Conservation (phyloP, 2,329 filamentous ascomycete genomes). For the Fusarium camptoceras region DNA sequence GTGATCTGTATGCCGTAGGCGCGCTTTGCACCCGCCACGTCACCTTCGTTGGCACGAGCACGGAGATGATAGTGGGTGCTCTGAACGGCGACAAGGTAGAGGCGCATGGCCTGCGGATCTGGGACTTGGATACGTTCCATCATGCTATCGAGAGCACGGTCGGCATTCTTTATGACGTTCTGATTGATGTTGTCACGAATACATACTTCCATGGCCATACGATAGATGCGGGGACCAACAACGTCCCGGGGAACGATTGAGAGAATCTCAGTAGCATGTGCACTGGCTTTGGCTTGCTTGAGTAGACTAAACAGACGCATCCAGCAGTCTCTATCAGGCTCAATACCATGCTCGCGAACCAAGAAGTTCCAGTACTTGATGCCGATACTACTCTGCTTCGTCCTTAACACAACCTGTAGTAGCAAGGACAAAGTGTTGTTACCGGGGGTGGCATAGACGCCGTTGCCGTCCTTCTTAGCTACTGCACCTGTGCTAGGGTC, state of each 20-base stretch:
- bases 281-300: conserved; percentile 73
- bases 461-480: conserved; percentile 26
- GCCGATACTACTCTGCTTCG: conserved; percentile 71
- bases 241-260: conserved; percentile 61
- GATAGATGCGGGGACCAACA: conserved; percentile 68
- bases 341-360: conserved; percentile 69
- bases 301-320: conserved; percentile 75
- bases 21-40: conserved; percentile 52
- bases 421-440: conserved; percentile 75
- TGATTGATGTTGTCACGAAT: conserved; percentile 80
- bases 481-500: conserved; percentile 7
- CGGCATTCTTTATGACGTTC: conserved; percentile 74
- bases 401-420: conserved; percentile 70
- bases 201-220: conserved; percentile 79
- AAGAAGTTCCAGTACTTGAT: conserved; percentile 82
- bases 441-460: conserved; percentile 58
- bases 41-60: conserved; percentile 46
- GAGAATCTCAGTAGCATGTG: conserved; percentile 70
- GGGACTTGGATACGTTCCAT: conserved; percentile 52
- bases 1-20: conserved; percentile 64
- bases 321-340: conserved; percentile 79
- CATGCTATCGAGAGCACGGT: conserved; percentile 75
- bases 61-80: conserved; percentile 58
- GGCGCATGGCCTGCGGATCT: conserved; percentile 63
- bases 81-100: conserved; percentile 69